Base-by-base conservation (phyloP, 352 stramenopile genomes). In the Phytopythium helicoides region DNA sequence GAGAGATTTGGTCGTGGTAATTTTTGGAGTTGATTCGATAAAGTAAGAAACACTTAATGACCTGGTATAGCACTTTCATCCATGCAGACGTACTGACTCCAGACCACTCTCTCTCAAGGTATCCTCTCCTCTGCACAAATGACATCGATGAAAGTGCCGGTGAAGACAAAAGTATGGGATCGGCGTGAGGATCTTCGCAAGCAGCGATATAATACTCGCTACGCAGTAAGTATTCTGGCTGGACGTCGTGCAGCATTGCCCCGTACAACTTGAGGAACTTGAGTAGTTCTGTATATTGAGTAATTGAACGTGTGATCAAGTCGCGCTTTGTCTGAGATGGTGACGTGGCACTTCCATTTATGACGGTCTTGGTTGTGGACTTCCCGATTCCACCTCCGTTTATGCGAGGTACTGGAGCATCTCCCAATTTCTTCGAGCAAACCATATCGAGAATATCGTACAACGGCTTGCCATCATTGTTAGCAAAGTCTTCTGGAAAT, bases 11-110 rank as follows among this genome's bases (percentile, higher is more conserved):
- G 42, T 73, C 61, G 7, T 65, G 56, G 28, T 96, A 94, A 4
- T 68, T 64, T 51, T 96, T 97, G 31, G 71, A 81, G 3, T 87
- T 97, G 34, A 98, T 85, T 4, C 93, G 74, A 25, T 81, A 87
- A 1, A 98, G 62, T 31, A 98, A 58, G 58, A 98, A 98, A 34
- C 96, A 92, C 49, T 97, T 96, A 55, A 98, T 72, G 6, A 93
- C 73, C 55, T 98, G 90, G 33, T 92, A 91, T 16, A 97, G 47
- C 7, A 97, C 73, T 46, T 86, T 82, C 63, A 94, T 89, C 90
- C 89, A 97, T 3, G 86, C 79, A 15, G 56, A 58, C 0, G 44
- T 47, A 41, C 73, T 92, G 6, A 93, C 50, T 0, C 26, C 22
- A 0, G 23, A 47, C 78, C 77, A 95, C 41, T 91, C 83, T 7